A percentile compares a stretch with the other conserved stretches of the same genome.
Evolutionary conservation across 2,329 filamentous ascomycete genomes (phyloP).

Genomic region (Talaromyces sp.): DNA sequence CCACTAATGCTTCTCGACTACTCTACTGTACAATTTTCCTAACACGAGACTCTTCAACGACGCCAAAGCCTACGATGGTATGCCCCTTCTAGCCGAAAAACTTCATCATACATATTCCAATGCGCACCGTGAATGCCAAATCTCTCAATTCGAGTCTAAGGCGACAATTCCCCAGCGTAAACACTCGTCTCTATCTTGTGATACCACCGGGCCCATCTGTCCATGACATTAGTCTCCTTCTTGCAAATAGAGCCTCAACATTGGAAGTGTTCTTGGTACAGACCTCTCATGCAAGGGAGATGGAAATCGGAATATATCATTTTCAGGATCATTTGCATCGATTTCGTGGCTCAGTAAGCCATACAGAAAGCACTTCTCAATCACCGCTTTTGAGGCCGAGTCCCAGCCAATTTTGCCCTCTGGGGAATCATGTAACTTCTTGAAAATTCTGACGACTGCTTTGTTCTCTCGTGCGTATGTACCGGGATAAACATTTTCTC

Average conservation of each 20-base stretch:
- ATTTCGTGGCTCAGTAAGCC: conserved; percentile 4
- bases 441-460: conserved; percentile 1
- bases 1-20: no score
- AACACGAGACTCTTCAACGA: not conserved
- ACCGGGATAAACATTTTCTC: conserved; percentile 9
- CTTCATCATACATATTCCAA: not conserved
- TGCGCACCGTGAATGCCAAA: not conserved
- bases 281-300: conserved; percentile 15
- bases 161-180: conserved; percentile 12
- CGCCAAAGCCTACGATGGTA: not conserved
- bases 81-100: not conserved
- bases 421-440: conserved; percentile 5
- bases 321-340: not conserved
- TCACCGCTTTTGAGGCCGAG: not conserved
- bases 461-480: not conserved
- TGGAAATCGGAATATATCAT: conserved; percentile 2
- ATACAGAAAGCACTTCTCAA: conserved; percentile 9
- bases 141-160: not conserved
- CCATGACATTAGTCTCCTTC: not conserved
- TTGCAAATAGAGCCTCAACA: not conserved
- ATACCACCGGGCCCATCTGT: conserved; percentile 14
- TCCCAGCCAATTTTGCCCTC: conserved; percentile 9
- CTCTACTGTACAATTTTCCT: not conserved
- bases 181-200: conserved; percentile 9
- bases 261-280: not conserved